Percentiles rank a stretch among this genome's conserved stretches.
Evolutionary conservation across 129 eudicot genomes (phyloP).

Genomic region (Saussurea involucrata): DNA sequence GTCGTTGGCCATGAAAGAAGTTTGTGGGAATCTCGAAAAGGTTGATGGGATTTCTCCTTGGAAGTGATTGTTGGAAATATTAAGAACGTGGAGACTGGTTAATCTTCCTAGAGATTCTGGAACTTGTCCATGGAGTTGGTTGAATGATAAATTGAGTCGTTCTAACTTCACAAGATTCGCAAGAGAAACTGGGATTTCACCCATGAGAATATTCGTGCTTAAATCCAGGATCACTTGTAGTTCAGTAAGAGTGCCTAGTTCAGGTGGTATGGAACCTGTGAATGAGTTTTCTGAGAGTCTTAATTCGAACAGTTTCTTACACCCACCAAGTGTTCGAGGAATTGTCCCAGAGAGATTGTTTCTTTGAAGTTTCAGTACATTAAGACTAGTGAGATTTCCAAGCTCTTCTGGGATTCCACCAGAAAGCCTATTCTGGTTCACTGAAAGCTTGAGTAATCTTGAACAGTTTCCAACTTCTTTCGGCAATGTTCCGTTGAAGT

Average conservation of each 20-base stretch:
- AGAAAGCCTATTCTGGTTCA: slow-evolving; percentile 54
- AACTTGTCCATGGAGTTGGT: slow-evolving; percentile 56
- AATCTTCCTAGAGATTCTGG: slow-evolving; percentile 74
- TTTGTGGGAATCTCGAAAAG: slow-evolving; percentile 62
- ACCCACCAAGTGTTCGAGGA: slow-evolving; percentile 62
- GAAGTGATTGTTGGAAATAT: slow-evolving; percentile 69
- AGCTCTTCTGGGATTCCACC: slow-evolving; percentile 69
- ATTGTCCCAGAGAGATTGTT: slow-evolving; percentile 81
- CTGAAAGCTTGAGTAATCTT: slow-evolving; percentile 60
- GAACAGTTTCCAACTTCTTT: slow-evolving; percentile 63
- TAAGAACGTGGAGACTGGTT: slow-evolving; percentile 72
- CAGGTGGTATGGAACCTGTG: slow-evolving; percentile 66
- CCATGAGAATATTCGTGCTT: slow-evolving; percentile 52
- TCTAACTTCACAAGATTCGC: slow-evolving; percentile 73
- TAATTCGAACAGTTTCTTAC: slow-evolving; percentile 75
- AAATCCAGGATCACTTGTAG: slow-evolving; percentile 84
- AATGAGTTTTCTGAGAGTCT: slow-evolving; percentile 67
- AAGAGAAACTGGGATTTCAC: slow-evolving; percentile 67
- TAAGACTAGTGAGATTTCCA: slow-evolving; percentile 66
- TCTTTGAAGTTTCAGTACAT: slow-evolving; percentile 74
- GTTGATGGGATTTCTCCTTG: slow-evolving; percentile 66
- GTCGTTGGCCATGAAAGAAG: slow-evolving; percentile 53
- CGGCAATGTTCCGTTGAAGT: slow-evolving; percentile 67
- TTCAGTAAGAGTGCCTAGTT: slow-evolving; percentile 62
- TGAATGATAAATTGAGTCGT: slow-evolving; percentile 69